Percentiles rank a stretch among this genome's conserved stretches.
These are phyloP conservation scores for Secale cereale DNA, from an alignment of 176 grass and related monocot species.

Conservation along the genomic window DNA sequence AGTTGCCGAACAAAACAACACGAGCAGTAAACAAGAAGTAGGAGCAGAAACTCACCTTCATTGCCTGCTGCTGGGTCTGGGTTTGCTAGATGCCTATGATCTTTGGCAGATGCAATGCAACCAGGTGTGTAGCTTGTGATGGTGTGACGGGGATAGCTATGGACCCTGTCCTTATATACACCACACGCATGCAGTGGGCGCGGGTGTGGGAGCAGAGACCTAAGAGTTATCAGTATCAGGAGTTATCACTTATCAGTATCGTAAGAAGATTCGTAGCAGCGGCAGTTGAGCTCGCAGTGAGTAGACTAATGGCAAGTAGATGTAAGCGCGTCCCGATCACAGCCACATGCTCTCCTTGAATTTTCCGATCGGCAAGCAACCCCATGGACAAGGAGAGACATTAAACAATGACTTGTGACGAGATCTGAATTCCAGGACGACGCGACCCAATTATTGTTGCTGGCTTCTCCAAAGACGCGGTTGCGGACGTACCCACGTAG, in stretches of 20 bases:
- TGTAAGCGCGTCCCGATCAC: neutral
- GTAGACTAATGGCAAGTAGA: neutral
- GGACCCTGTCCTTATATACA: slow-evolving; percentile 30
- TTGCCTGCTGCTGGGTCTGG: too few relatives aligned
- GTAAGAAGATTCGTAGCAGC: neutral
- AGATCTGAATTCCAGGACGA: neutral
- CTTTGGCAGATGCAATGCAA: too few relatives aligned
- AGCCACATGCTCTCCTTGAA: neutral
- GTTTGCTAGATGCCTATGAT: too few relatives aligned
- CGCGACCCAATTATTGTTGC: neutral
- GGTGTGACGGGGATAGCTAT: neutral
- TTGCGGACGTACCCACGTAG: neutral
- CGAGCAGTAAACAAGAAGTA: neutral
- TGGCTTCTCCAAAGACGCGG: neutral
- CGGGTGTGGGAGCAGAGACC: neutral
- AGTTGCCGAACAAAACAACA: neutral
- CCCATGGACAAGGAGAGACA: neutral
- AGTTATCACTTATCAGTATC: neutral
- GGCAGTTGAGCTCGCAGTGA: neutral
- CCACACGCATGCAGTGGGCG: neutral
- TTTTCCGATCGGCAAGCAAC: neutral
- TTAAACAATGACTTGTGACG: neutral
- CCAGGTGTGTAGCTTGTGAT: neutral
- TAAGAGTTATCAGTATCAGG: neutral
- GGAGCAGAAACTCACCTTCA: slow-evolving; percentile 19